phyloP scores from a whole-genome alignment of 2,329 filamentous ascomycete species.

The Cadophora gregata region DNA sequence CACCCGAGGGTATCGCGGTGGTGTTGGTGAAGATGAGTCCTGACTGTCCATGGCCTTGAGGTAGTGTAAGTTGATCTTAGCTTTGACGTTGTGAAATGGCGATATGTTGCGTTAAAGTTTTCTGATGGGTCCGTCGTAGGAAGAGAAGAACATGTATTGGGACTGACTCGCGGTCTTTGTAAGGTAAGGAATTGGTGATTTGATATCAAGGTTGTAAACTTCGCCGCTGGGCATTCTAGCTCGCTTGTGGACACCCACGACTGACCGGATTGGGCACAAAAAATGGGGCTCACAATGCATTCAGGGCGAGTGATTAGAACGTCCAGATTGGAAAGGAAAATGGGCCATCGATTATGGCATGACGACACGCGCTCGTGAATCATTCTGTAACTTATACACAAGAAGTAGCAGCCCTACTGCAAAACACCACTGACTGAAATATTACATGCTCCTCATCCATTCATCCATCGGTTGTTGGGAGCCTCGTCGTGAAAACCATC shows the following conservation, averaged over 20 bases:
- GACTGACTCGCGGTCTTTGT: neutral
- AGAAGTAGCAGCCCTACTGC: constrained; percentile 26
- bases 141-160: neutral
- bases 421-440: constrained; percentile 26
- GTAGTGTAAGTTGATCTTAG: neutral
- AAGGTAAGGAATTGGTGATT: constrained; percentile 10
- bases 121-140: neutral
- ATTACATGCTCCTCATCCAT: constrained; percentile 34
- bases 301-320: neutral
- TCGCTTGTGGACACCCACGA: constrained; percentile 3
- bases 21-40: constrained; percentile 21
- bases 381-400: constrained; percentile 30
- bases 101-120: too few relatives aligned
- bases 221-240: constrained; percentile 6
- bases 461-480: constrained; percentile 9
- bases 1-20: constrained; percentile 68
- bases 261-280: neutral
- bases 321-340: constrained; percentile 8
- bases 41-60: constrained; percentile 13
- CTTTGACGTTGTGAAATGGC: neutral
- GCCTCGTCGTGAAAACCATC: constrained; percentile 23
- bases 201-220: constrained; percentile 13
- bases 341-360: constrained; percentile 12
- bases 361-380: constrained; percentile 21
- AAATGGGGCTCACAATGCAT: constrained; percentile 8